Percentiles rank a stretch among this genome's conserved stretches.
Conservation (phyloP, 495 filamentous ascomycete species). For the Aspergillus ellipticus region DNA sequence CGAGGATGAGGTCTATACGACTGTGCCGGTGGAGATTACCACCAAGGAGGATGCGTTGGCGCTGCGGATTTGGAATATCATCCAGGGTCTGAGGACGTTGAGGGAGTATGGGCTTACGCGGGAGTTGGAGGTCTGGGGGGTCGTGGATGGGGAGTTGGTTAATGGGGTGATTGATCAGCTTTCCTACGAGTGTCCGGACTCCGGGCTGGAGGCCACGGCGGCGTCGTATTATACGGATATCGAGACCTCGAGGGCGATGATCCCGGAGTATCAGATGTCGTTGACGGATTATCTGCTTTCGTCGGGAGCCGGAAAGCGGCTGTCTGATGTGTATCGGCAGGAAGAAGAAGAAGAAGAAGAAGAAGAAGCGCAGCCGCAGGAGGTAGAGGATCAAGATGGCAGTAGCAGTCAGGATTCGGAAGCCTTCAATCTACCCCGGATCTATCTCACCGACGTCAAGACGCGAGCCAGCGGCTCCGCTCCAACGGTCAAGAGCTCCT, state of each 20-base stretch:
- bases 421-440: conserved; percentile 31
- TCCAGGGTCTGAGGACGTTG: conserved; percentile 76
- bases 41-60: conserved; percentile 82
- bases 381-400: background rate
- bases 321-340: conserved; percentile 27
- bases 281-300: conserved; percentile 48
- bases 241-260: conserved; percentile 29
- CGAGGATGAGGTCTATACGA: conserved; percentile 78
- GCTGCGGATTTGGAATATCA: conserved; percentile 85
- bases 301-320: conserved; percentile 34
- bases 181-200: conserved; percentile 71
- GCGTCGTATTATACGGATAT: conserved; percentile 32
- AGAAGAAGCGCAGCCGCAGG: conserved; percentile 4
- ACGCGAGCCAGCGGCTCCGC: conserved; percentile 62
- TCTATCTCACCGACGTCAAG: conserved; percentile 88
- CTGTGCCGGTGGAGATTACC: conserved; percentile 65
- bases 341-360: background rate
- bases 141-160: conserved; percentile 76
- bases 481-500: conserved; percentile 57
- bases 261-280: conserved; percentile 54
- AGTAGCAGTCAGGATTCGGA: conserved; percentile 20
- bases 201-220: conserved; percentile 57
- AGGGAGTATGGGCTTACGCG: conserved; percentile 76
- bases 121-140: conserved; percentile 91
- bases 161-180: conserved; percentile 90